These are phyloP conservation scores for Colletotrichum tabaci DNA, from an alignment of 2,329 filamentous ascomycete species.

Conservation along the genomic window DNA sequence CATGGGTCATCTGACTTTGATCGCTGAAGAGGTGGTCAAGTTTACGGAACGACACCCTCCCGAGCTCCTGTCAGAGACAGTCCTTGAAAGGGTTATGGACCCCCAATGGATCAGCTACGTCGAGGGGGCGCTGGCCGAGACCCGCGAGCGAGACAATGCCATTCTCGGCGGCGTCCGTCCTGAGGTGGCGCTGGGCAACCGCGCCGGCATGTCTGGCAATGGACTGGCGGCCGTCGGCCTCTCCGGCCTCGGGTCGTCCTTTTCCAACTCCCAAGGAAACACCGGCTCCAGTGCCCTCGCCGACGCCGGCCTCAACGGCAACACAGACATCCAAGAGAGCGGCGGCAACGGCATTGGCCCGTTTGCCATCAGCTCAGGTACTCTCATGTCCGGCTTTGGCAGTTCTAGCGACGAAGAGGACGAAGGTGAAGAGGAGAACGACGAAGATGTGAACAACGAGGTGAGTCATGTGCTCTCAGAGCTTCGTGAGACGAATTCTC, in stretches of 20 bases:
- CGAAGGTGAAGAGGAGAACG: slow-evolving; percentile 90
- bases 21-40: slow-evolving; percentile 98
- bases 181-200: slow-evolving; percentile 87
- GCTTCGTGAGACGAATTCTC: slow-evolving; percentile 39
- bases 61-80: slow-evolving; percentile 85
- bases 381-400: slow-evolving; percentile 90
- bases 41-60: slow-evolving; percentile 95
- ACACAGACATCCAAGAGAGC: slow-evolving; percentile 77
- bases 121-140: slow-evolving; percentile 92
- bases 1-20: slow-evolving; percentile 97
- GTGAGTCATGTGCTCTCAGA: slow-evolving; percentile 63
- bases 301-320: slow-evolving; percentile 44
- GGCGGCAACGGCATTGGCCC: slow-evolving; percentile 77
- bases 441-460: slow-evolving; percentile 80
- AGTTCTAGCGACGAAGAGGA: slow-evolving; percentile 97
- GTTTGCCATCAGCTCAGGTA: slow-evolving; percentile 81
- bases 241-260: slow-evolving; percentile 55
- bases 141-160: slow-evolving; percentile 96
- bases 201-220: slow-evolving; percentile 69
- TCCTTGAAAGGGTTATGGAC: slow-evolving; percentile 90
- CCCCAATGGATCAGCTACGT: slow-evolving; percentile 96
- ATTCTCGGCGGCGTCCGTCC: slow-evolving; percentile 95
- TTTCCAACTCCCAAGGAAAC: slow-evolving; percentile 47
- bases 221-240: slow-evolving; percentile 60
- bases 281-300: slow-evolving; percentile 41